Percentiles rank a stretch among this genome's conserved stretches.
Conservation (phyloP, 1,284 basidiomycete genomes). For the Cryptococcus hybrid region DNA sequence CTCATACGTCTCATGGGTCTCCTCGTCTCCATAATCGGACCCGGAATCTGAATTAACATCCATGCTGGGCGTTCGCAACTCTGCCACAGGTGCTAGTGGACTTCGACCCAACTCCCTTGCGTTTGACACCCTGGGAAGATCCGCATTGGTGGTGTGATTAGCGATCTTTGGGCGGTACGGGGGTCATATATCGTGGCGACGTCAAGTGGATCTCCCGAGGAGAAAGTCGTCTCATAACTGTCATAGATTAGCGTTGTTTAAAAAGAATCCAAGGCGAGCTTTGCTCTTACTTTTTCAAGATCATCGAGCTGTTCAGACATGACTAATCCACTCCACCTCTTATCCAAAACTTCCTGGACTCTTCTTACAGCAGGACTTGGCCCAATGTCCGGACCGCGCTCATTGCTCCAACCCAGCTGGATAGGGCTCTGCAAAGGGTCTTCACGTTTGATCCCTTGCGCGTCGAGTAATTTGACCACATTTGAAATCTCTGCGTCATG, state of each 20-base stretch:
- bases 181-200: constrained; percentile 32
- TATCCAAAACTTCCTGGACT: constrained; percentile 26
- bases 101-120: constrained; percentile 4
- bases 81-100: not conserved
- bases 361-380: not conserved
- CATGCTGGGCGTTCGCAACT: constrained; percentile 7
- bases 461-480: constrained; percentile 1
- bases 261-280: not conserved
- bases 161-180: constrained; percentile 35
- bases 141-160: not conserved
- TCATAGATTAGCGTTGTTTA: not conserved
- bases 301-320: constrained; percentile 48
- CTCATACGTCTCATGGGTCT: too few relatives aligned
- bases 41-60: not conserved
- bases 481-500: constrained; percentile 12
- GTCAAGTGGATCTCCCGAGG: constrained; percentile 44
- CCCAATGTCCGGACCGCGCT: not conserved
- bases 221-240: constrained; percentile 46
- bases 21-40: not conserved
- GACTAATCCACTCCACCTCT: constrained; percentile 44
- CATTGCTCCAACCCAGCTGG: constrained; percentile 8
- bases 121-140: not conserved
- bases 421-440: constrained; percentile 40
- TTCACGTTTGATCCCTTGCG: constrained; percentile 4
- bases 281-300: constrained; percentile 41